phyloP scores from a whole-genome alignment of 306 rosid genomes.

The Benincasa hispida region DNA sequence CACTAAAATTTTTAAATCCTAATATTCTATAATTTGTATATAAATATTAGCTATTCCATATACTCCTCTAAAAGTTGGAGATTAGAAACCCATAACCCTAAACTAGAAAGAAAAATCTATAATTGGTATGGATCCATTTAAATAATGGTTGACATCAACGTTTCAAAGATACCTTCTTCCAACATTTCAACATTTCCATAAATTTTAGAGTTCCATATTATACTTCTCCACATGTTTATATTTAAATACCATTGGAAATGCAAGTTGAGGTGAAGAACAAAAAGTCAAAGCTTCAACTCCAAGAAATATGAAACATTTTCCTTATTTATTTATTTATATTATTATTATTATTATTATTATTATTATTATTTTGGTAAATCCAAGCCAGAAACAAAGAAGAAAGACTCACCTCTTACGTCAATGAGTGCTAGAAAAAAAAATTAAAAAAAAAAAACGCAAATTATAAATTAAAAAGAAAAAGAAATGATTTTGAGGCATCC shows the following conservation, averaged over 20 bases:
- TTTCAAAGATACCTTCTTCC: neutral
- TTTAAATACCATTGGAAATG: neutral
- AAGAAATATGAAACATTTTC: neutral
- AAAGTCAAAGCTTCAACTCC: neutral
- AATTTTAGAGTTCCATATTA: neutral
- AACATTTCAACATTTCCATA: neutral
- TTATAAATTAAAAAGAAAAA: no score
- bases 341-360: no score
- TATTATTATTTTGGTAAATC: neutral
- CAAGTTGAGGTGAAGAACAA: neutral
- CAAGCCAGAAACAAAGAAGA: neutral
- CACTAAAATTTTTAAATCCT: no score
- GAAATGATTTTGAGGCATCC: neutral
- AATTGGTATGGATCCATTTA: neutral
- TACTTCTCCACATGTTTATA: neutral
- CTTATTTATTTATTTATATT: no score
- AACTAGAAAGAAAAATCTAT: no score
- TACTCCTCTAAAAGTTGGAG: no score
- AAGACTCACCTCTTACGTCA: conserved; percentile 6
- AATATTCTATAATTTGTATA: no score
- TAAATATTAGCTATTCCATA: no score
- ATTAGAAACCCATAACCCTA: no score
- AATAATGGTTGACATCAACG: neutral
- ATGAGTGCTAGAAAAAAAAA: neutral
- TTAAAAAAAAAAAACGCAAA: no score